A percentile compares a stretch with the other conserved stretches of the same genome.
Conservation (phyloP, 441 rosid genomes). For the Hura crepitans region DNA sequence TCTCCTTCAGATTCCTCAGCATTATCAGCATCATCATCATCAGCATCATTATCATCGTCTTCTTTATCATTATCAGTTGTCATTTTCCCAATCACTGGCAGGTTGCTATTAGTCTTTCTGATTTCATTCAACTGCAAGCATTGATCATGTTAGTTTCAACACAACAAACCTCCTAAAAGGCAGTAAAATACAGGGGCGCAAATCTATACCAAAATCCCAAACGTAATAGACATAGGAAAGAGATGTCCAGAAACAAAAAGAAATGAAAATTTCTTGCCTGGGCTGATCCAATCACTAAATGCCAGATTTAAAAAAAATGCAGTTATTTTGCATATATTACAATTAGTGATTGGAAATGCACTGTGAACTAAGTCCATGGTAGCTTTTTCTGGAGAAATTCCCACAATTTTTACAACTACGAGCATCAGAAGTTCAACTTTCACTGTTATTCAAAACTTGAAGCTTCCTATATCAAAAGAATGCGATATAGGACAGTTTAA, state of each 20-base stretch:
- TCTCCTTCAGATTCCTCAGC: conserved; percentile 91
- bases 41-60: conserved; percentile 71
- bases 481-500: neutral
- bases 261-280: too few species aligned
- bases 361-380: too few species aligned
- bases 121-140: conserved; percentile 67
- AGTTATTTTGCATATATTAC: too few species aligned
- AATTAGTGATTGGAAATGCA: too few species aligned
- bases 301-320: too few species aligned
- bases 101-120: conserved; percentile 54
- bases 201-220: neutral
- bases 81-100: conserved; percentile 71
- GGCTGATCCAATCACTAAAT: too few species aligned
- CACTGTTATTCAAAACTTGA: neutral
- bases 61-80: conserved; percentile 60
- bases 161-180: neutral
- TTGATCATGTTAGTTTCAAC: neutral
- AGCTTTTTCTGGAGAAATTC: too few species aligned
- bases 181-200: neutral
- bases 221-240: neutral
- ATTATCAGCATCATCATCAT: conserved; percentile 81
- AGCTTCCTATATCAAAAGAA: neutral
- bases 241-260: neutral
- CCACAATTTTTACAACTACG: neutral
- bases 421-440: neutral